phyloP scores from a whole-genome alignment of 2,329 filamentous ascomycete genomes.

The Colletotrichum destructivum region DNA sequence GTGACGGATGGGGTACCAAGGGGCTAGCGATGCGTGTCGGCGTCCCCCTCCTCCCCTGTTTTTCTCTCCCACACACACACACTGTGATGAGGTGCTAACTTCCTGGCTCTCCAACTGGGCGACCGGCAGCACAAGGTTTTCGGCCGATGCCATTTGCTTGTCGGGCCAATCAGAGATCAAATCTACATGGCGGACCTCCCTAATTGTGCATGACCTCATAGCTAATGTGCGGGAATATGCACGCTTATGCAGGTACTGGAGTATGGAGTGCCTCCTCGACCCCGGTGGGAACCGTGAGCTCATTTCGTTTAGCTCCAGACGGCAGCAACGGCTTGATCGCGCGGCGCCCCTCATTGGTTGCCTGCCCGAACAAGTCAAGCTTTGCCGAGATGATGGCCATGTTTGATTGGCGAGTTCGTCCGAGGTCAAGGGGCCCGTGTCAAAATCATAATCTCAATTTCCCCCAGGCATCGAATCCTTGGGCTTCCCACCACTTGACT shows the following conservation, averaged over 20 bases:
- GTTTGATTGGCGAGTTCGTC: constrained; percentile 37
- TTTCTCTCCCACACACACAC: neutral
- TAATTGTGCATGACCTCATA: constrained; percentile 28
- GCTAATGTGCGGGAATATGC: constrained; percentile 24
- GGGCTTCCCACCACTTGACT: neutral
- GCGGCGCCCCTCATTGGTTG: constrained; percentile 34
- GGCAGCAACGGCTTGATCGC: constrained; percentile 29
- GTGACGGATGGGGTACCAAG: too few relatives aligned
- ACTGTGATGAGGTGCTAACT: neutral
- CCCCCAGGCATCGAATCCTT: constrained; percentile 33
- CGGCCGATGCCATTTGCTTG: neutral
- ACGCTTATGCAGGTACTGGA: constrained; percentile 40
- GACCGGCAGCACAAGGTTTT: neutral
- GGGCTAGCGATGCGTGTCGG: neutral
- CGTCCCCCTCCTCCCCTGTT: constrained; percentile 1
- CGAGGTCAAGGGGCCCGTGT: constrained; percentile 12
- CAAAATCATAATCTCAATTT: constrained; percentile 32
- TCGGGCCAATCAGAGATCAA: neutral
- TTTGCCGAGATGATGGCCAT: constrained; percentile 41
- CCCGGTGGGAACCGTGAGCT: constrained; percentile 21
- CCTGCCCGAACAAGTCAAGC: constrained; percentile 29
- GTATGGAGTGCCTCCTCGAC: neutral
- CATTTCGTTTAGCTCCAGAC: constrained; percentile 37
- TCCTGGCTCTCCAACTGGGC: constrained; percentile 10
- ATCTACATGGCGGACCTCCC: neutral